Evolutionary conservation across 192 early-diverging fungal species (phyloP), one percentile per base, ranked within the genome.

Genomic region (Backusella luteola): DNA sequence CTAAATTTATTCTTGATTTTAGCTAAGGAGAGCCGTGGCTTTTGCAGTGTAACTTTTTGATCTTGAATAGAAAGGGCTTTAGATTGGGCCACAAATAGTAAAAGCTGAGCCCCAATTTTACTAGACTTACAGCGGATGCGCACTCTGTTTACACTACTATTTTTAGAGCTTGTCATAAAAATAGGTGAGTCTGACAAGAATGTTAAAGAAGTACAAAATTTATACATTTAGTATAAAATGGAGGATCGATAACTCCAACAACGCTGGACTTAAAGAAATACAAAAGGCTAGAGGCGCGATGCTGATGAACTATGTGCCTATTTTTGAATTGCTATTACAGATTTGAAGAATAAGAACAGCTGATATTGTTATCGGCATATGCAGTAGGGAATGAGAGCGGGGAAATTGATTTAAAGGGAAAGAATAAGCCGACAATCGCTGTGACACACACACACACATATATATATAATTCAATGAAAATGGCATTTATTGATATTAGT

Each of bases 21-120:
- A 63, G 56, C 29, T 4, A 63, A 63, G 23, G 6, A 63, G 26
- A 63, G 56, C 23, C 56, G 56, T 63, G 56, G 56, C 56, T 63
- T 63, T 63, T 63, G 12, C 26, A 63, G 23, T 63, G 56, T 63
- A 63, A 63, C 56, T 63, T 63, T 63, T 63, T 26, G 23, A 63
- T 63, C 56, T 63, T 63, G 21, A 63, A 29, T 29, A 63, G 42
- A 59, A 59, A 59, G 56, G 56, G 56, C 56, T 59, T 59, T 26
- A 59, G 9, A 63, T 63, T 63, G 56, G 56, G 56, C 56, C 12
- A 63, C 56, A 63, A 29, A 29, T 63, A 63, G 56, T 12, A 63
- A 63, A 63, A 14, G 56, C 56, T 63, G 56, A 63, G 56, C 56
- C 56, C 56, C 56, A 63, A 63, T 63, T 63, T 29, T 63, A 29